A percentile compares a stretch with the other conserved stretches of the same genome.
Evolutionary conservation across 306 rosid genomes (phyloP).

Genomic region (Argentina anserina): DNA sequence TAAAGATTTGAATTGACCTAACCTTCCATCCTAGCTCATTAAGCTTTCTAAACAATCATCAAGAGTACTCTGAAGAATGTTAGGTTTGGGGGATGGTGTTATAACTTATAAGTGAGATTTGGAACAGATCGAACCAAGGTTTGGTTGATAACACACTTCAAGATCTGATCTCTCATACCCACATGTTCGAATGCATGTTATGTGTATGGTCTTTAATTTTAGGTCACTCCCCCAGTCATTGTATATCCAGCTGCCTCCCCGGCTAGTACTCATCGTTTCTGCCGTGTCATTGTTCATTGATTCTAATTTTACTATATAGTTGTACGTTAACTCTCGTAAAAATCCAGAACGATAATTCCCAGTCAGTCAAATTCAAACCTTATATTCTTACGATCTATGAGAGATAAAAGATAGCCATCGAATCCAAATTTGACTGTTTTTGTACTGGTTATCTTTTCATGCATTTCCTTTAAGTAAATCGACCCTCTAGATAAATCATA

Average conservation of each 20-base stretch:
- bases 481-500: background rate
- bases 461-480: background rate
- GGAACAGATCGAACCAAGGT: background rate
- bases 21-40: background rate
- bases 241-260: background rate
- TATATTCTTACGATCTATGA: no score
- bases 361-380: no score
- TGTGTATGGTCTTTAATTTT: background rate
- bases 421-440: no score
- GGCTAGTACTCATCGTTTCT: background rate
- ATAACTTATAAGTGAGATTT: background rate
- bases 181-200: background rate
- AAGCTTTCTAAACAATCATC: background rate
- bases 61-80: slow-evolving; percentile 7
- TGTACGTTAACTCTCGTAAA: no score
- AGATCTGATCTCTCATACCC: background rate
- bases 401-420: no score
- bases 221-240: background rate
- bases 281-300: background rate
- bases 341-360: no score
- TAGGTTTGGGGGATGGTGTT: background rate
- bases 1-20: background rate
- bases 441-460: no score
- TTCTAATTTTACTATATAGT: no score
- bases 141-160: background rate